Evolutionary conservation across 23 red algal genomes (phyloP).

Genomic region (Gracilaria caudata): DNA sequence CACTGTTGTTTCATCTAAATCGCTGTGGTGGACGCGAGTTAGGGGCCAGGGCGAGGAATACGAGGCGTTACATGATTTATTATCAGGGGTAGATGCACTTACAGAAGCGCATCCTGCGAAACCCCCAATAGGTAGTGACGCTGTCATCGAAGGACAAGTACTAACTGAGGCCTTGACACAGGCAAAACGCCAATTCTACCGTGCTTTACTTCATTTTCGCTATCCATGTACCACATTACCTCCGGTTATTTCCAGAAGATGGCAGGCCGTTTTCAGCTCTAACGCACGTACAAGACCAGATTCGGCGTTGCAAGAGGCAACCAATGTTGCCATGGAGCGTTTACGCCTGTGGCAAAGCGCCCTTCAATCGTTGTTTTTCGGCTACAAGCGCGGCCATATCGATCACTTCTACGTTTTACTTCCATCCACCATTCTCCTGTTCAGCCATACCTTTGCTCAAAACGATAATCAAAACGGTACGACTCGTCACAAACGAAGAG

Average conservation of each 20-base stretch:
- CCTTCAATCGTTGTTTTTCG: conserved; percentile 62
- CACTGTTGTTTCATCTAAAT: conserved; percentile 16
- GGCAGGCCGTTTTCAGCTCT: conserved; percentile 35
- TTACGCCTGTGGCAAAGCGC: conserved; percentile 58
- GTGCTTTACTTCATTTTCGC: conserved; percentile 57
- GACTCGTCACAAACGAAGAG: background rate
- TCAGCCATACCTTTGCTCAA: conserved; percentile 19
- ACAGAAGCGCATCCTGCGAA: background rate
- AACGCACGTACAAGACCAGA: conserved; percentile 12
- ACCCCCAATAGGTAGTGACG: conserved; percentile 6
- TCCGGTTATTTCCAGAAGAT: conserved; percentile 21
- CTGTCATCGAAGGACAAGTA: background rate
- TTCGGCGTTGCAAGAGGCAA: conserved; percentile 2
- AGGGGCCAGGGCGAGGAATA: conserved; percentile 38
- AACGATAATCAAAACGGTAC: conserved; percentile 15
- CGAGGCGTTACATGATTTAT: conserved; percentile 28
- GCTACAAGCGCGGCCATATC: conserved; percentile 35
- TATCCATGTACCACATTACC: conserved; percentile 36
- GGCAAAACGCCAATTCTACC: conserved; percentile 36
- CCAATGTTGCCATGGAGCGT: conserved; percentile 43
- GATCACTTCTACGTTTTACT: conserved; percentile 58
- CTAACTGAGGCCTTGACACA: conserved; percentile 13
- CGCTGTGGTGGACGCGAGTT: conserved; percentile 33
- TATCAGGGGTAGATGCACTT: conserved; percentile 7
- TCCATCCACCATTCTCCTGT: conserved; percentile 41